phyloP scores from a whole-genome alignment of 2,329 filamentous ascomycete genomes.

The Acrodontium crateriforme region DNA sequence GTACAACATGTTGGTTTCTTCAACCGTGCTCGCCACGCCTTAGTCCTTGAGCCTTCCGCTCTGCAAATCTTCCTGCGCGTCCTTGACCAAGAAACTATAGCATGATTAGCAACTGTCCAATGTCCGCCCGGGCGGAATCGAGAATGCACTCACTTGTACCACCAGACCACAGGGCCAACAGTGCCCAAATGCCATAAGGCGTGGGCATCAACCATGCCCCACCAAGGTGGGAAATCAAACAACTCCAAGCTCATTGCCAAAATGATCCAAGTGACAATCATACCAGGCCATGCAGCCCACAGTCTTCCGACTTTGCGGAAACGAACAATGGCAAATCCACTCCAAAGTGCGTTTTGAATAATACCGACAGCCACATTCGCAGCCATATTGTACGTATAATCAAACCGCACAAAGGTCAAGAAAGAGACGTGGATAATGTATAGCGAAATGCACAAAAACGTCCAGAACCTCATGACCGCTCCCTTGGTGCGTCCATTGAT shows the following conservation, averaged over 20 bases:
- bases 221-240: slow-evolving; percentile 79
- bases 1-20: no score
- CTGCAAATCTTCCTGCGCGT: slow-evolving; percentile 70
- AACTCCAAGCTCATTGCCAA: slow-evolving; percentile 92
- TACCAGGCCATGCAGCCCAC: slow-evolving; percentile 81
- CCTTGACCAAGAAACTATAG: slow-evolving; percentile 68
- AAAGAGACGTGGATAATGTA: slow-evolving; percentile 72
- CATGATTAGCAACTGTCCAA: slow-evolving; percentile 6
- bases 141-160: slow-evolving; percentile 68
- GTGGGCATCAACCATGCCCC: slow-evolving; percentile 79
- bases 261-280: slow-evolving; percentile 85
- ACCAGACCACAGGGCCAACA: slow-evolving; percentile 72
- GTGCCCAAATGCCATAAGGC: slow-evolving; percentile 93
- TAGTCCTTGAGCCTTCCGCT: slow-evolving; percentile 58
- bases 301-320: slow-evolving; percentile 56
- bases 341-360: slow-evolving; percentile 74
- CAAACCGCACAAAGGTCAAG: slow-evolving; percentile 73
- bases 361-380: slow-evolving; percentile 78
- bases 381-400: slow-evolving; percentile 97
- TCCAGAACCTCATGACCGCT: slow-evolving; percentile 59
- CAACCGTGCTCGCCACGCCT: background rate
- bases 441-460: slow-evolving; percentile 51
- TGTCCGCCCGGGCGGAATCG: background rate
- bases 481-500: slow-evolving; percentile 22
- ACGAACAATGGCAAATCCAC: slow-evolving; percentile 60